Percentiles rank a stretch among this genome's conserved stretches.
Evolutionary conservation across 2,329 filamentous ascomycete species (phyloP).

Genomic region (Pezizomycotina sp.): DNA sequence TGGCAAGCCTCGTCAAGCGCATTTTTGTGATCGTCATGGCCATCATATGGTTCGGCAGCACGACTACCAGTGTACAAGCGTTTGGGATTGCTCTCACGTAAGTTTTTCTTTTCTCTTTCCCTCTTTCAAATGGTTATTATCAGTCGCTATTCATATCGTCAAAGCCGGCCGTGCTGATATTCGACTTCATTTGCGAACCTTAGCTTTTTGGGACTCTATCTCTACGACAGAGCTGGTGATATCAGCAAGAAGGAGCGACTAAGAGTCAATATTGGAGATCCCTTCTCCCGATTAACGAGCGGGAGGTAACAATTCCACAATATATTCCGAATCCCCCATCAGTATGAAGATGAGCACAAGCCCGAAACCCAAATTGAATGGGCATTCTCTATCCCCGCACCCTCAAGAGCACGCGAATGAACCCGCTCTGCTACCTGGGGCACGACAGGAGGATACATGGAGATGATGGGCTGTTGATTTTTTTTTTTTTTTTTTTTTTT

Average conservation of each 20-base stretch:
- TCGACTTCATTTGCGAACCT: background rate
- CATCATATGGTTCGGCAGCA: conserved; percentile 88
- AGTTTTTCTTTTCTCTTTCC: background rate
- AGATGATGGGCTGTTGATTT: conserved; percentile 24
- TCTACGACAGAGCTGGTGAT: conserved; percentile 86
- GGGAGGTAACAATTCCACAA: conserved; percentile 47
- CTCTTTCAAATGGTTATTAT: background rate
- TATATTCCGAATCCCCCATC: conserved; percentile 27
- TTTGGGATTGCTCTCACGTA: conserved; percentile 67
- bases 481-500: conserved; percentile 16
- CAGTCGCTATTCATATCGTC: background rate
- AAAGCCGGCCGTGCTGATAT: background rate
- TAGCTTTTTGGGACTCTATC: conserved; percentile 67
- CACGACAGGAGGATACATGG: conserved; percentile 79
- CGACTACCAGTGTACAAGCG: conserved; percentile 67
- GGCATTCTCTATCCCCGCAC: conserved; percentile 25
- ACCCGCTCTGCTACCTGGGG: conserved; percentile 50
- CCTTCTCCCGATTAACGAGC: conserved; percentile 40
- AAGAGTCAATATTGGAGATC: conserved; percentile 40
- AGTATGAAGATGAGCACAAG: conserved; percentile 28
- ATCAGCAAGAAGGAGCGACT: conserved; percentile 69
- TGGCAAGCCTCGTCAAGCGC: conserved; percentile 88
- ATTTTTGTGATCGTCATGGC: conserved; percentile 93
- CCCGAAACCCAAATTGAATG: conserved; percentile 23
- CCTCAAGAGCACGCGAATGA: conserved; percentile 7